Conservation (phyloP, 2,329 filamentous ascomycete species). For the Furcasterigmium sp. region DNA sequence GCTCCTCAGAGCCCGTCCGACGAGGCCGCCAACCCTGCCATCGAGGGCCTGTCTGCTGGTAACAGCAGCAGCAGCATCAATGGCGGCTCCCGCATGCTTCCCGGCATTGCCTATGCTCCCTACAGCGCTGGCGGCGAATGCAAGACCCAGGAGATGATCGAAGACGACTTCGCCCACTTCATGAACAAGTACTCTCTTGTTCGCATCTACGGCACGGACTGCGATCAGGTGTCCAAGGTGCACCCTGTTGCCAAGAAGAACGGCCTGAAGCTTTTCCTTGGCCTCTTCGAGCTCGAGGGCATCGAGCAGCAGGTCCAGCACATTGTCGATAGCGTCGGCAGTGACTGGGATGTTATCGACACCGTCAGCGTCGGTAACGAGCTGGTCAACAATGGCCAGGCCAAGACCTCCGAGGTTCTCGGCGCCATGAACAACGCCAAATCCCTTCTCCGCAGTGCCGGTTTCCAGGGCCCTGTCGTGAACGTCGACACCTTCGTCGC, state of each 20-base stretch:
- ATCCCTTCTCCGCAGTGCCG: conserved; percentile 49
- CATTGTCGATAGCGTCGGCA: conserved; percentile 53
- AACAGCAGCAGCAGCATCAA: background rate
- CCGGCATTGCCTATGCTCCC: conserved; percentile 44
- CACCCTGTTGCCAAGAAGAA: conserved; percentile 58
- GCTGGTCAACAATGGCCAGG: conserved; percentile 60
- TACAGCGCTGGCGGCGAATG: conserved; percentile 52
- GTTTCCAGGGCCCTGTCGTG: conserved; percentile 69
- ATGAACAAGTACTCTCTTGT: conserved; percentile 53
- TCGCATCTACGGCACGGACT: conserved; percentile 77
- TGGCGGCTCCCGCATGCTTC: conserved; percentile 7
- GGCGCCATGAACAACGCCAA: conserved; percentile 54
- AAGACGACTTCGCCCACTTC: conserved; percentile 55
- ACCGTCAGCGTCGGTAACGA: conserved; percentile 80
- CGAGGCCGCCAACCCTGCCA: no score
- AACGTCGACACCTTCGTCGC: conserved; percentile 75
- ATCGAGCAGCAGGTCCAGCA: conserved; percentile 51
- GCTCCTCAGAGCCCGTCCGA: background rate
- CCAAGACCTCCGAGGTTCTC: conserved; percentile 48
- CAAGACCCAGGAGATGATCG: conserved; percentile 60
- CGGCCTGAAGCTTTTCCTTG: conserved; percentile 67
- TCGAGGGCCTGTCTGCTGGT: background rate
- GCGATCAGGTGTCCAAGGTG: conserved; percentile 62
- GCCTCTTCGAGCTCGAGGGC: conserved; percentile 60
- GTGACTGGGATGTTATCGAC: conserved; percentile 64